Conservation (phyloP, 768 basidiomycete genomes). For the Phlebiopsis flavidoalba region DNA sequence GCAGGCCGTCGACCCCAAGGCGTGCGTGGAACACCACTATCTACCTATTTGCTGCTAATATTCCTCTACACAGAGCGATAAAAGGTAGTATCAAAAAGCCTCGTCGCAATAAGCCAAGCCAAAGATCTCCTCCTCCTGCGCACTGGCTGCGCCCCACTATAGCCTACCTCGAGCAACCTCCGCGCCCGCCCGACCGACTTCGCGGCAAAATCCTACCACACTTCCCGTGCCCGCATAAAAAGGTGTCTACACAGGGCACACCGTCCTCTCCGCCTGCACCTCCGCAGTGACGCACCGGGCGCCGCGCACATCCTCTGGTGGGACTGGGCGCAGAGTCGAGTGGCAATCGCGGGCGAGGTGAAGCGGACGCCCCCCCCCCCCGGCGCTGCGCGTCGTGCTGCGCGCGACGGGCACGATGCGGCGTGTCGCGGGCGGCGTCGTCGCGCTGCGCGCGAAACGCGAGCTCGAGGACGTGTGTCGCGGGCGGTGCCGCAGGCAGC, state of each 20-base stretch:
- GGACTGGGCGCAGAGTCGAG: constrained; percentile 75
- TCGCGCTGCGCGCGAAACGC: constrained; percentile 59
- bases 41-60: background rate
- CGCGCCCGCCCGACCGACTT: constrained; percentile 67
- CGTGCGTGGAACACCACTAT: constrained; percentile 31
- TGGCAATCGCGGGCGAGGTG: constrained; percentile 58
- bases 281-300: constrained; percentile 22
- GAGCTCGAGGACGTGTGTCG: constrained; percentile 47
- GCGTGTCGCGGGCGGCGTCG: constrained; percentile 48
- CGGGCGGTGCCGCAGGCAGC: background rate
- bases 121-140: constrained; percentile 52
- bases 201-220: constrained; percentile 73
- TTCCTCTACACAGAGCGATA: constrained; percentile 45
- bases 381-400: constrained; percentile 49
- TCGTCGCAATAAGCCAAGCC: constrained; percentile 51
- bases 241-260: too few species aligned
- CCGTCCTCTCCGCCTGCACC: constrained; percentile 46
- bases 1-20: constrained; percentile 51
- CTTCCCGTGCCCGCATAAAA: too few species aligned
- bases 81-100: constrained; percentile 62
- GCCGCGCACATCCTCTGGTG: constrained; percentile 61
- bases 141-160: constrained; percentile 80
- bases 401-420: constrained; percentile 46
- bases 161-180: constrained; percentile 64
- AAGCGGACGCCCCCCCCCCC: too few species aligned